Evolutionary conservation across 2,329 filamentous ascomycete species (phyloP).

Genomic region (Ophiostoma pallidulum): DNA sequence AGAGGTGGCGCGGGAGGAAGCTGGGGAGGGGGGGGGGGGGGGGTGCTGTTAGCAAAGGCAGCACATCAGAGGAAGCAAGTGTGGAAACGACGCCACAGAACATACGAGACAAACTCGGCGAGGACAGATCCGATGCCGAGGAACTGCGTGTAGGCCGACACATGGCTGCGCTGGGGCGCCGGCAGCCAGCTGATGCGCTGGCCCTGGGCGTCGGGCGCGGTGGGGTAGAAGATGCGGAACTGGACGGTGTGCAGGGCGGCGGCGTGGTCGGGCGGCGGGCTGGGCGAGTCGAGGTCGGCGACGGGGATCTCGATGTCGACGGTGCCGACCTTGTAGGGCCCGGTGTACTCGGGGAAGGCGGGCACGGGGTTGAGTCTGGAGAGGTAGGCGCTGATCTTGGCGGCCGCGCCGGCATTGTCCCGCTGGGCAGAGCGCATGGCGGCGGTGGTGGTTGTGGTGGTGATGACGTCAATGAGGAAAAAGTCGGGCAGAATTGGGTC

Average conservation of each 20-base stretch:
- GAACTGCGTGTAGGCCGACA: slow-evolving; percentile 69
- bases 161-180: slow-evolving; percentile 61
- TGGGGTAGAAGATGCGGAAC: slow-evolving; percentile 77
- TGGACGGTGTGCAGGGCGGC: slow-evolving; percentile 60
- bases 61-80: slow-evolving; percentile 52
- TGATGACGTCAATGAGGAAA: not conserved
- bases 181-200: slow-evolving; percentile 68
- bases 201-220: slow-evolving; percentile 40
- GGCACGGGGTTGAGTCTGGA: slow-evolving; percentile 58
- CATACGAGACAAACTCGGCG: slow-evolving; percentile 52
- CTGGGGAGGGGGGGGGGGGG: too few species aligned
- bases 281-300: slow-evolving; percentile 45
- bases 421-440: not conserved
- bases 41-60: slow-evolving; percentile 36
- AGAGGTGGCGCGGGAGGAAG: slow-evolving; percentile 60
- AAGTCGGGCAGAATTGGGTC: too few species aligned
- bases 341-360: slow-evolving; percentile 63
- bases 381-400: slow-evolving; percentile 38
- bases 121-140: slow-evolving; percentile 53
- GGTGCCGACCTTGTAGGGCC: slow-evolving; percentile 69
- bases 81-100: slow-evolving; percentile 64
- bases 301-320: slow-evolving; percentile 73
- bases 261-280: slow-evolving; percentile 43
- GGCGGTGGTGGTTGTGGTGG: not conserved
- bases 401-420: slow-evolving; percentile 6